Base-by-base conservation (phyloP, 805 yeast genomes). In the Ogataea parapolymorpha region DNA sequence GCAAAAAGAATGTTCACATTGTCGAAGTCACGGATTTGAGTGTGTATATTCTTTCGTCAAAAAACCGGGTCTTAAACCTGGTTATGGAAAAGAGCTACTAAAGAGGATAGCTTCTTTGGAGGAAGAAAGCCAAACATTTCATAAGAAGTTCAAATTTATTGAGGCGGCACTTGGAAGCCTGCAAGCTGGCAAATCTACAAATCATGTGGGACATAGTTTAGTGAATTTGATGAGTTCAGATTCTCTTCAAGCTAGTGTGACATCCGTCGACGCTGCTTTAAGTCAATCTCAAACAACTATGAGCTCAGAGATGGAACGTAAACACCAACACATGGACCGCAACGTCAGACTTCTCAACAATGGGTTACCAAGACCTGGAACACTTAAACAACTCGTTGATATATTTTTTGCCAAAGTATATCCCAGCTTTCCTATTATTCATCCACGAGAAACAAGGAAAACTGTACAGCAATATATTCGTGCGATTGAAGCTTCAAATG, bases 31-130 rank as follows among this genome's bases (percentile, higher is more conserved):
- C 29, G 38, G 41, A 12, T 27, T 37, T 16, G 25, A 31, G 17
- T 53, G 57, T 29, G 32, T 39, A 17, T 53, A 50, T 26, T 49
- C 54, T 11, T 32, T 49, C 23, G 49, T 54, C 46, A 53, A 42
- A 36, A 48, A 48, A 36, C 59, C 59, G 6, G 59, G 59, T 16
- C 47, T 56, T 37, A 54, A 54, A 35, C 51, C 51, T 5, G 61
- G 58, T 12, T 56, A 55, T 27, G 59, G 59, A 9, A 48, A 41
- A 28, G 54, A 49, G 22, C 48, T 55, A 32, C 43, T 44, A 23
- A 44, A 43, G 17, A 40, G 56, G 32, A 25, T 46, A 24, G 14
- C 32, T 10, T 23, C 14, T 2, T 31, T 46, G 22, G 49, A 46
- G 26, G 42, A 46, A 20, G 35, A 46, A 13, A 39, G 39, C 22